Percentiles rank a stretch among this genome's conserved stretches.
These are phyloP conservation scores for Vigna nakashimae DNA, from an alignment of 306 rosid species.

Conservation along the genomic window DNA sequence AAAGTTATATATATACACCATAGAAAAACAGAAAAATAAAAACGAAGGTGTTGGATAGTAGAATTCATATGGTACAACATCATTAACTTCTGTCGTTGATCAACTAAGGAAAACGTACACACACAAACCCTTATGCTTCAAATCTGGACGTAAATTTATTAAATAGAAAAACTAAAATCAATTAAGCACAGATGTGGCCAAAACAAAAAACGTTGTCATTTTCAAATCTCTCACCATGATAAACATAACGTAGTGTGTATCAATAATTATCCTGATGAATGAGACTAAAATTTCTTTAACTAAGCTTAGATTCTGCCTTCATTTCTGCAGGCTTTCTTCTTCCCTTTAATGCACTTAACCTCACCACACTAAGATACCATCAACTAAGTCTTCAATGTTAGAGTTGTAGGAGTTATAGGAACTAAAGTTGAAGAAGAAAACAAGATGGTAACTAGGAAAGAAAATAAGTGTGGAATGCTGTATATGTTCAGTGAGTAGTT, in stretches of 20 bases:
- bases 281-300: conserved; percentile 45
- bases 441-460: too few species aligned
- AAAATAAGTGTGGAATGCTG: too few species aligned
- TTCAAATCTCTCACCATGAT: conserved; percentile 49
- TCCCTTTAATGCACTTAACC: too few species aligned
- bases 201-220: conserved; percentile 51
- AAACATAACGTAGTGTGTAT: conserved; percentile 40
- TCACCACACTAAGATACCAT: too few species aligned
- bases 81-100: background rate
- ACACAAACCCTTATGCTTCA: conserved; percentile 8
- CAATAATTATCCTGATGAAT: conserved; percentile 35
- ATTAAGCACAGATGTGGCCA: conserved; percentile 40
- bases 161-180: conserved; percentile 34
- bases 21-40: background rate
- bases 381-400: too few species aligned
- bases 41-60: background rate
- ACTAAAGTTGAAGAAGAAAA: too few species aligned
- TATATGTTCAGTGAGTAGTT: too few species aligned
- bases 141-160: conserved; percentile 37
- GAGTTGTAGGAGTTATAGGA: too few species aligned
- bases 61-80: conserved; percentile 13
- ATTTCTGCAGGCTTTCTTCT: too few species aligned
- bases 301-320: too few species aligned
- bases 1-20: background rate
- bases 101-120: background rate